Evolutionary conservation across 805 yeast species (phyloP).

Genomic region (Scheffersomyces lignosus): DNA sequence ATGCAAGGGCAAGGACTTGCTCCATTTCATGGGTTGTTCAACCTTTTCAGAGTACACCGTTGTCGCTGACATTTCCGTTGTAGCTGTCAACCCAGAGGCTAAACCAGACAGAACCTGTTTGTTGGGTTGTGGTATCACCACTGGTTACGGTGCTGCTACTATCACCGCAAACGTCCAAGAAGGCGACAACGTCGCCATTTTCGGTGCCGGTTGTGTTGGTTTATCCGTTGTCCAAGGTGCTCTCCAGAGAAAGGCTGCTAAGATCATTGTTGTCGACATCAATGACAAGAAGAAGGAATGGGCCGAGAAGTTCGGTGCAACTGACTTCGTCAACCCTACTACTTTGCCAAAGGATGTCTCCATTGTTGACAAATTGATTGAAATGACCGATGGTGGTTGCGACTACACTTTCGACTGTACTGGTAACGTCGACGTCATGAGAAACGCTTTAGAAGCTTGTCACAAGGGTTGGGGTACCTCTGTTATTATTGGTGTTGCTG

Average conservation of each 20-base stretch:
- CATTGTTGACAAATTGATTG: slow-evolving; percentile 76
- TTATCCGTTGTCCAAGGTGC: slow-evolving; percentile 97
- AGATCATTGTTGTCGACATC: slow-evolving; percentile 83
- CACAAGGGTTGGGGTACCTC: slow-evolving; percentile 99
- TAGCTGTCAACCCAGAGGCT: slow-evolving; percentile 83
- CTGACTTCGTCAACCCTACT: slow-evolving; percentile 88
- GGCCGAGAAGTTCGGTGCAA: slow-evolving; percentile 91
- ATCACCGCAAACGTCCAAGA: slow-evolving; percentile 87
- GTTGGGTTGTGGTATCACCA: slow-evolving; percentile 97
- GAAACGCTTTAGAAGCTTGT: slow-evolving; percentile 93
- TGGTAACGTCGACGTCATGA: slow-evolving; percentile 94
- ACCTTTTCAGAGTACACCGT: slow-evolving; percentile 97
- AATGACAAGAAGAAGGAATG: slow-evolving; percentile 81
- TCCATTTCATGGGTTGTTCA: slow-evolving; percentile 98
- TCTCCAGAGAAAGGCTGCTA: slow-evolving; percentile 72
- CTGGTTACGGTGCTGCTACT: slow-evolving; percentile 97
- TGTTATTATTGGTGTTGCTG: slow-evolving; percentile 95
- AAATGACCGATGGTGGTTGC: slow-evolving; percentile 94
- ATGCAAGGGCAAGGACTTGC: slow-evolving; percentile 77
- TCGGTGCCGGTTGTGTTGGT: slow-evolving; percentile 98
- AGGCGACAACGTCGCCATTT: slow-evolving; percentile 94
- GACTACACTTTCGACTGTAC: slow-evolving; percentile 98
- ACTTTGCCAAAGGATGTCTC: slow-evolving; percentile 71
- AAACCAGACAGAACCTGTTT: slow-evolving; percentile 85
- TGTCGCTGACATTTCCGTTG: slow-evolving; percentile 95